These are phyloP conservation scores for Pythium chondricola DNA, from an alignment of 352 stramenopile species.

Conservation along the genomic window DNA sequence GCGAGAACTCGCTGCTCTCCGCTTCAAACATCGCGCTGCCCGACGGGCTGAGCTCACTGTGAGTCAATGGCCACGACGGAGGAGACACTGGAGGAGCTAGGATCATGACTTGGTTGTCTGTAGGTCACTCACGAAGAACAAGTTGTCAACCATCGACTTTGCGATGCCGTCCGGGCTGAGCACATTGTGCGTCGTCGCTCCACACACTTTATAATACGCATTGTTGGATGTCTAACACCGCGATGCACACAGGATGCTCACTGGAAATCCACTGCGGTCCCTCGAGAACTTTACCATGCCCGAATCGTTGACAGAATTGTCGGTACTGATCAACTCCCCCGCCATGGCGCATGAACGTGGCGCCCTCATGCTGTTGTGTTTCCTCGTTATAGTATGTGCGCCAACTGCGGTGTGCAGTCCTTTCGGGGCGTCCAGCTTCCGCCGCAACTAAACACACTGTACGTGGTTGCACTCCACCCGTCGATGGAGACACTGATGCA, in stretches of 20 bases:
- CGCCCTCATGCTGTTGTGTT: not conserved
- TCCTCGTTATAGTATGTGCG: constrained; percentile 1
- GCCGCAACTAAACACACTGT: constrained; percentile 7
- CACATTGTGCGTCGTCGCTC: not conserved
- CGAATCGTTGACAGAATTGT: constrained; percentile 5
- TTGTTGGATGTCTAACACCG: not conserved
- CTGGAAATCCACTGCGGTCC: not conserved
- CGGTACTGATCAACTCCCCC: not conserved
- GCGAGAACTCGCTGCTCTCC: not conserved
- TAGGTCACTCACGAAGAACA: not conserved
- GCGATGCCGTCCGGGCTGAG: constrained; percentile 3
- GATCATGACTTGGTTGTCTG: too few species aligned
- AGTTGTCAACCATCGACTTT: not conserved
- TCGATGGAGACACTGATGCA: not conserved
- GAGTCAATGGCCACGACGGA: not conserved
- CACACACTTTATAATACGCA: not conserved
- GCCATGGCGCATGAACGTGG: not conserved
- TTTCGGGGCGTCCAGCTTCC: constrained; percentile 17
- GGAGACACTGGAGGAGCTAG: not conserved
- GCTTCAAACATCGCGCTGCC: not conserved
- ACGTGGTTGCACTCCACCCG: not conserved
- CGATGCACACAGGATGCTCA: not conserved
- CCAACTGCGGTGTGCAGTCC: not conserved
- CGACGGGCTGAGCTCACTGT: not conserved
- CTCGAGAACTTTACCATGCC: constrained; percentile 15